Conservation (phyloP, 257 asterid genomes). For the Petunia secreta region DNA sequence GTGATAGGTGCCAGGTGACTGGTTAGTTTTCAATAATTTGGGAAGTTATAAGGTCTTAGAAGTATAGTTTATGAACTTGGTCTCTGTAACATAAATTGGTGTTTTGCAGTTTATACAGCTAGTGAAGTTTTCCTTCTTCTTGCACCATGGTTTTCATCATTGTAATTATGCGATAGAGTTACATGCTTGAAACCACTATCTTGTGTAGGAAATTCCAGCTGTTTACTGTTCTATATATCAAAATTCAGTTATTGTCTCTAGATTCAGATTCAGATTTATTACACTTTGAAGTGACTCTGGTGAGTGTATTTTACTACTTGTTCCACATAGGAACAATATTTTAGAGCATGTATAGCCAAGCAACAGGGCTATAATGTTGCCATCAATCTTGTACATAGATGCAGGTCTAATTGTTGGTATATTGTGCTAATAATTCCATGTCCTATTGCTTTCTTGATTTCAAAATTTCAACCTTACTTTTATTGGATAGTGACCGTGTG, state of each 20-base stretch:
- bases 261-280: constrained; percentile 2
- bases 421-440: not conserved
- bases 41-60: constrained; percentile 32
- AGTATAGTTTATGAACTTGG: constrained; percentile 26
- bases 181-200: constrained; percentile 4
- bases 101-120: constrained; percentile 28
- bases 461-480: not conserved
- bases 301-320: not conserved
- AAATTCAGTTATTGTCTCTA: not conserved
- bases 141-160: not conserved
- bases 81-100: constrained; percentile 24
- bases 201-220: not conserved
- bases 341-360: not conserved
- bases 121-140: constrained; percentile 25
- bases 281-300: constrained; percentile 13
- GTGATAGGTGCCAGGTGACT: constrained; percentile 60
- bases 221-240: not conserved
- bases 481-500: not conserved
- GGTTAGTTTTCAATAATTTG: constrained; percentile 57
- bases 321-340: not conserved
- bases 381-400: not conserved
- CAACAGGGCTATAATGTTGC: constrained; percentile 4
- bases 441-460: not conserved
- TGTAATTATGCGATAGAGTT: not conserved
- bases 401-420: not conserved